A percentile compares a stretch with the other conserved stretches of the same genome.
Evolutionary conservation across 2,329 filamentous ascomycete species (phyloP).

Genomic region (Incumbomyces delicatus): DNA sequence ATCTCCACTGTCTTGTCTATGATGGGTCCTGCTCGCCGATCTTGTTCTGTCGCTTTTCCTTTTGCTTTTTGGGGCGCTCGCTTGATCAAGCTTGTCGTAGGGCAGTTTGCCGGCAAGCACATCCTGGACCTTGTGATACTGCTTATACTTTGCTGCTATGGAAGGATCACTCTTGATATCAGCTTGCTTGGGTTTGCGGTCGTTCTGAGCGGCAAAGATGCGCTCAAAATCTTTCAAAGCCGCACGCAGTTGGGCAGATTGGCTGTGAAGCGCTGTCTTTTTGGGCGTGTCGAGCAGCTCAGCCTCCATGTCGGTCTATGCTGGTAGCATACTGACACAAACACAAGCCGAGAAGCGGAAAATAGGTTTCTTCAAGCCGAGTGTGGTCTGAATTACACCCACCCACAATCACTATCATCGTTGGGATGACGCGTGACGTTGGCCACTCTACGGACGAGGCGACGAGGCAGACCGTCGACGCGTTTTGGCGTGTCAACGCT

Average conservation of each 20-base stretch:
- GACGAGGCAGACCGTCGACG: too few relatives aligned
- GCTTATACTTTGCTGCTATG: slow-evolving; percentile 41
- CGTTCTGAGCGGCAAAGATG: slow-evolving; percentile 34
- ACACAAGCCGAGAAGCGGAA: too few relatives aligned
- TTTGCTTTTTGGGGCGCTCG: slow-evolving; percentile 14
- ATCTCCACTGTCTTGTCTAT: slow-evolving; percentile 14
- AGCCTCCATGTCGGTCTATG: background rate
- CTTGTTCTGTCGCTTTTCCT: too few relatives aligned
- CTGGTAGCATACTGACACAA: too few relatives aligned
- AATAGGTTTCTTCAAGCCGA: too few relatives aligned
- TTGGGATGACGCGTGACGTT: too few relatives aligned
- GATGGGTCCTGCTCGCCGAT: background rate
- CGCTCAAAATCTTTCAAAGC: slow-evolving; percentile 41
- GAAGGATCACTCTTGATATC: slow-evolving; percentile 39
- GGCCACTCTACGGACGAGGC: too few relatives aligned
- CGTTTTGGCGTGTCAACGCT: too few relatives aligned
- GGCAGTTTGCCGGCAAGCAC: slow-evolving; percentile 18
- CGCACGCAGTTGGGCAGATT: slow-evolving; percentile 29
- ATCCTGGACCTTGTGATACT: slow-evolving; percentile 34
- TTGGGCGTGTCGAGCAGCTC: slow-evolving; percentile 18
- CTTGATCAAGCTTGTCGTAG: slow-evolving; percentile 26
- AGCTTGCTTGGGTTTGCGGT: slow-evolving; percentile 34
- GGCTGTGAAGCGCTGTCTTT: slow-evolving; percentile 13
- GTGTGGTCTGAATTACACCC: too few relatives aligned
- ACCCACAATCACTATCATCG: too few relatives aligned